A percentile compares a stretch with the other conserved stretches of the same genome.
These are phyloP conservation scores for Gastrolobium bilobum DNA, from an alignment of 306 rosid genomes.

Conservation along the genomic window DNA sequence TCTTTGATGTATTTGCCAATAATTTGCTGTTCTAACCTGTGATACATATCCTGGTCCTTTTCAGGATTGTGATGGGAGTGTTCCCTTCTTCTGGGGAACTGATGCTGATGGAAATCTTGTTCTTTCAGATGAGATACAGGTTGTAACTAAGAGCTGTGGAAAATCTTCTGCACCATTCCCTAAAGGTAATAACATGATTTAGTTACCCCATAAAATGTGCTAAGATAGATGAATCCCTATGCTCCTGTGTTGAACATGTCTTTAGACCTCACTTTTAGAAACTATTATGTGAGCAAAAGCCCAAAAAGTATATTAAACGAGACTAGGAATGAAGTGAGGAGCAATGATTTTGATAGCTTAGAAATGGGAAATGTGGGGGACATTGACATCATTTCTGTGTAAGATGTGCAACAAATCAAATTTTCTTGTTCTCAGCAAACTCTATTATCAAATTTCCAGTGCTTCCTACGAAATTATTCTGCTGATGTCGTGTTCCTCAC, in stretches of 20 bases:
- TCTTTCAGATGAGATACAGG: slow-evolving; percentile 75
- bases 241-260: slow-evolving; percentile 1
- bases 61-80: slow-evolving; percentile 88
- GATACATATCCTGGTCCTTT: slow-evolving; percentile 12
- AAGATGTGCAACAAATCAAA: slow-evolving; percentile 9
- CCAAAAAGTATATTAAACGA: background rate
- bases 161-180: slow-evolving; percentile 96
- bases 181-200: slow-evolving; percentile 67
- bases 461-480: slow-evolving; percentile 25
- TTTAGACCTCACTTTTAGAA: slow-evolving; percentile 23
- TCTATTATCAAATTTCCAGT: background rate
- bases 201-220: background rate
- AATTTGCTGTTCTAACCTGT: slow-evolving; percentile 33
- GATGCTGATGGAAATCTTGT: slow-evolving; percentile 92
- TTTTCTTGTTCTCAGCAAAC: background rate
- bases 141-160: slow-evolving; percentile 81
- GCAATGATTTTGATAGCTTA: slow-evolving; percentile 9
- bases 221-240: background rate
- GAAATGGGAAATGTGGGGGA: slow-evolving; percentile 34
- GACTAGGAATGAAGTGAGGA: slow-evolving; percentile 27
- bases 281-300: background rate
- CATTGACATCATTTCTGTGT: background rate
- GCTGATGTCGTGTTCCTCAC: slow-evolving; percentile 1
- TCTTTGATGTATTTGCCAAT: slow-evolving; percentile 3
- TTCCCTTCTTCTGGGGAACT: slow-evolving; percentile 95